Conservation (phyloP, 768 basidiomycete genomes). For the Mycena vitilis region DNA sequence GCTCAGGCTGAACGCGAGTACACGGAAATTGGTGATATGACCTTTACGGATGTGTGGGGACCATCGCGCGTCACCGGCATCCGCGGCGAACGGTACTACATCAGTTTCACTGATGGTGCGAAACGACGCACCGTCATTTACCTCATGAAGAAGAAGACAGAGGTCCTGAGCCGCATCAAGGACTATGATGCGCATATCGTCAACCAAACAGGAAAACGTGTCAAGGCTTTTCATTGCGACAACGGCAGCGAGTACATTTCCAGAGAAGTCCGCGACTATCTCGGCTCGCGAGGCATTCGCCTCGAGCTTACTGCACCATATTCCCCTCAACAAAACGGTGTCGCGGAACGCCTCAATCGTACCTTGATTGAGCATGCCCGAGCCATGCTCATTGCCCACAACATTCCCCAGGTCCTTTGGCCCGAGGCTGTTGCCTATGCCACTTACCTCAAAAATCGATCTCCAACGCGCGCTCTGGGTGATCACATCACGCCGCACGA, state of each 20-base stretch:
- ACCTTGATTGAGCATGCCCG: conserved; percentile 38
- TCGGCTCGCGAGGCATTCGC: conserved; percentile 36
- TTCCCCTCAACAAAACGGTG: conserved; percentile 45
- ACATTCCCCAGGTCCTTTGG: conserved; percentile 37
- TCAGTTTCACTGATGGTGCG: conserved; percentile 33
- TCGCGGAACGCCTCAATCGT: conserved; percentile 43
- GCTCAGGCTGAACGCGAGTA: conserved; percentile 13
- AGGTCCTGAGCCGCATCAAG: conserved; percentile 14
- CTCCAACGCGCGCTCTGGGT: conserved; percentile 25
- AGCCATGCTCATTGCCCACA: conserved; percentile 35
- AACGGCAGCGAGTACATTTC: conserved; percentile 14
- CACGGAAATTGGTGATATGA: conserved; percentile 35
- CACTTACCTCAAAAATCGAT: conserved; percentile 40
- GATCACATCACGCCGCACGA: conserved; percentile 32
- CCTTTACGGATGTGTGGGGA: conserved; percentile 38
- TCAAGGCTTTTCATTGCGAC: conserved; percentile 20
- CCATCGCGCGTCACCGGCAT: conserved; percentile 30
- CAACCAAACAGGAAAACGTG: neutral
- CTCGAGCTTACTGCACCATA: neutral
- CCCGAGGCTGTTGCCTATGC: conserved; percentile 30
- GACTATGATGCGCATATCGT: conserved; percentile 17
- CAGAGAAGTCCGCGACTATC: conserved; percentile 24
- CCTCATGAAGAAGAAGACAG: conserved; percentile 20
- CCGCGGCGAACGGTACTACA: conserved; percentile 24
- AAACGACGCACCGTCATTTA: conserved; percentile 13